phyloP scores from a whole-genome alignment of 805 yeast species.

The Wickerhamiella parazyma region DNA sequence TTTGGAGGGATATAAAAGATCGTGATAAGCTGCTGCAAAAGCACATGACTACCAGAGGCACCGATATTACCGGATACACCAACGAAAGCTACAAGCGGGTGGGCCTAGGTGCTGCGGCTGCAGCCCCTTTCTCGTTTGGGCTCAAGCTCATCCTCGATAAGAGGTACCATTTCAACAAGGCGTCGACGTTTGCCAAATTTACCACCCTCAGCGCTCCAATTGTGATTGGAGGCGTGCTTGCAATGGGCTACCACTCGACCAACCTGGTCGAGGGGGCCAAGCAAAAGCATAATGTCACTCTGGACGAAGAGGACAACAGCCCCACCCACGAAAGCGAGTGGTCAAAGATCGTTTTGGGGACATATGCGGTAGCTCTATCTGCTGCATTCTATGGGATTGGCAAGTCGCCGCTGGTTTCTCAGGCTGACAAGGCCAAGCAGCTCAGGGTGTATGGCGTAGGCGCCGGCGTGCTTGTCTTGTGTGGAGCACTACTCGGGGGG shows the following conservation, averaged over 20 bases:
- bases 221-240: neutral
- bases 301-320: neutral
- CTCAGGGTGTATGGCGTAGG: neutral
- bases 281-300: neutral
- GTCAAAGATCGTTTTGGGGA: neutral
- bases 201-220: neutral
- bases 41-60: neutral
- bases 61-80: neutral
- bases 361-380: neutral
- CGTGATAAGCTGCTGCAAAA: no score
- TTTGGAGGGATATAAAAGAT: no score
- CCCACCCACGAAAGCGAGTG: neutral
- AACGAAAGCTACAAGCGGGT: neutral
- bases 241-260: neutral
- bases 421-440: neutral
- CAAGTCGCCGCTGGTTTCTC: neutral
- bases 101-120: neutral
- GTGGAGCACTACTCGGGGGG: neutral
- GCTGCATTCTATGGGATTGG: neutral
- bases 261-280: neutral
- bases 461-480: neutral
- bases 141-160: neutral
- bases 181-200: neutral
- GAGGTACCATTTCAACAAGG: neutral
- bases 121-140: neutral